phyloP scores from a whole-genome alignment of 805 yeast species.

The Kluyveromyces lactis region DNA sequence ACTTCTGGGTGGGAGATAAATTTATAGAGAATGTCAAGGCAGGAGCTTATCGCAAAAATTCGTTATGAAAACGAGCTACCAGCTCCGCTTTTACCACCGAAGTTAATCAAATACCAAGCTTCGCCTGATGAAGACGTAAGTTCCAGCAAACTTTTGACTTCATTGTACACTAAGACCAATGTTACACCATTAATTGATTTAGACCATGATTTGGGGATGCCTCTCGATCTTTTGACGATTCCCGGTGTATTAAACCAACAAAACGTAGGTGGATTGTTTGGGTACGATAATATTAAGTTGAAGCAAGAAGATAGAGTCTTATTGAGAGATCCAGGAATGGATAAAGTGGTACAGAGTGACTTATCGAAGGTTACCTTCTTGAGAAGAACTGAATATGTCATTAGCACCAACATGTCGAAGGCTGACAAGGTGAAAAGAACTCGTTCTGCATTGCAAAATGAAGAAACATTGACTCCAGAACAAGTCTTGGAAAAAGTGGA shows the following conservation, averaged over 20 bases:
- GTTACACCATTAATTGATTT: slow-evolving; percentile 53
- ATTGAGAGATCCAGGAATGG: slow-evolving; percentile 67
- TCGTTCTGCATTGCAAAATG: slow-evolving; percentile 14
- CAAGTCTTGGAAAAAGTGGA: slow-evolving; percentile 45
- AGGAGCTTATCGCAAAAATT: slow-evolving; percentile 72
- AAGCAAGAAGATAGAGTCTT: slow-evolving; percentile 74
- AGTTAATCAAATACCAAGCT: slow-evolving; percentile 49
- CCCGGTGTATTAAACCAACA: slow-evolving; percentile 61
- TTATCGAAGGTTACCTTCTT: slow-evolving; percentile 57
- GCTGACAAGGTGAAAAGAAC: slow-evolving; percentile 27
- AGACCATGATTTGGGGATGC: slow-evolving; percentile 65
- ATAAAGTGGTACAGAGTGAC: slow-evolving; percentile 29
- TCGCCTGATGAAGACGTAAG: slow-evolving; percentile 36
- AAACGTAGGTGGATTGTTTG: slow-evolving; percentile 38
- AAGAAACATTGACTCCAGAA: slow-evolving; percentile 18
- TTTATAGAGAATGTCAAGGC: slow-evolving; percentile 36
- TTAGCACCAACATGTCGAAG: slow-evolving; percentile 43
- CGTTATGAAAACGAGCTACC: slow-evolving; percentile 84
- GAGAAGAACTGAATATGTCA: slow-evolving; percentile 89
- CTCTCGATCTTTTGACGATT: slow-evolving; percentile 57
- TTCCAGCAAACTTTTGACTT: slow-evolving; percentile 51
- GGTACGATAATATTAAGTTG: slow-evolving; percentile 37
- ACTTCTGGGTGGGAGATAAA: too few relatives aligned
- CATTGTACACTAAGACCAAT: slow-evolving; percentile 68
- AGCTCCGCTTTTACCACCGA: slow-evolving; percentile 90